Base-by-base conservation (phyloP, 352 stramenopile genomes). In the Phytophthora ramorum region DNA sequence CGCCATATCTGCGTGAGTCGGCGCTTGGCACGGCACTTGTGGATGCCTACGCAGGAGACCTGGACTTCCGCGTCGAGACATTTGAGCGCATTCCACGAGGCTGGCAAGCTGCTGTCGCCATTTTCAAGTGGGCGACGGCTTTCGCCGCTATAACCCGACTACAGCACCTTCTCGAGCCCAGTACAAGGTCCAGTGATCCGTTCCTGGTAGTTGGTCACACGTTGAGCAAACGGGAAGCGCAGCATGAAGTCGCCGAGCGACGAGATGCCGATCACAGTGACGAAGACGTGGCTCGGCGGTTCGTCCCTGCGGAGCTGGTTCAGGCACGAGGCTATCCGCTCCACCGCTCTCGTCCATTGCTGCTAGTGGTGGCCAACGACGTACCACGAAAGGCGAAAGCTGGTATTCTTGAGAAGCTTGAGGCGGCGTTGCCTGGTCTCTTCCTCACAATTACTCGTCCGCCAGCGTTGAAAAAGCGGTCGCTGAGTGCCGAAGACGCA, bases 331-430 rank as follows among this genome's bases (percentile, higher is more conserved):
- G 47, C 0, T 79, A 79, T 45, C 61, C 70, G 3, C 65, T 74
- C 19, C 65, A 75, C 16, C 79, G 86, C 13, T 61, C 75, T 46
- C 78, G 89, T 20, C 76, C 83, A 7, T 71, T 96, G 47, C 10
- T 96, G 16, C 40, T 97, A 14, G 80, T 95, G 7, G 55, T 96
- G 4, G 76, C 79, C 0, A 73, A 77, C n/a, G 89, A 96, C 43
- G 57, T 96, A 3, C 89, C 89, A 9, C n/a, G 24, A 10, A 51
- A 66, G 3, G 69, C 86, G 8, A 77, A 73, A 34, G 8, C 28
- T 7, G 3, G 37, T 1, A 73, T 97, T 22, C 35, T 92, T 5
- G 51, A 75, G 0, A 68, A 79, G 3, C 35, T 95, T 0, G 63
- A 83, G 17, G 30, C 26, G 0, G 48, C 71, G 32, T 79, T 97